phyloP scores from a whole-genome alignment of 805 yeast species.

The Tetrapisispora fleetii region DNA sequence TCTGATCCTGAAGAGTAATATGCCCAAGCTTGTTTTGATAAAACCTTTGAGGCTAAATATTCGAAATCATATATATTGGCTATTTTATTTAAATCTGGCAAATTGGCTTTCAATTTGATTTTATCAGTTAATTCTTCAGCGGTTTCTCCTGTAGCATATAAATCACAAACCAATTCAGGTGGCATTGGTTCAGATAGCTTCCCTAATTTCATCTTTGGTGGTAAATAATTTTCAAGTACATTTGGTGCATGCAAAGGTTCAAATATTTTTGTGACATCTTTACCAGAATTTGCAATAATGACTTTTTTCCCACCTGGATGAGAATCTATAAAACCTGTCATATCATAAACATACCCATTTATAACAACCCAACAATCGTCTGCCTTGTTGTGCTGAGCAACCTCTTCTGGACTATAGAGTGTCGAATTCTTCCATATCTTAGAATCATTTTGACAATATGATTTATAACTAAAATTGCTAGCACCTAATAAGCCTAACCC shows the following conservation, averaged over 20 bases:
- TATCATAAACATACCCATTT: constrained; percentile 69
- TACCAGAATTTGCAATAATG: constrained; percentile 70
- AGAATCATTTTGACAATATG: background rate
- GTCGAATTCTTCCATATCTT: background rate
- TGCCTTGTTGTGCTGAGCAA: constrained; percentile 57
- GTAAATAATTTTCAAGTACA: constrained; percentile 54
- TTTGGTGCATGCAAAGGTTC: constrained; percentile 91
- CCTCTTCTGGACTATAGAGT: constrained; percentile 38
- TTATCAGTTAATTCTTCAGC: constrained; percentile 23
- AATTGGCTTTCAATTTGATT: constrained; percentile 30
- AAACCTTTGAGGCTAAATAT: constrained; percentile 66
- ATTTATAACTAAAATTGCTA: background rate
- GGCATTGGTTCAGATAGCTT: constrained; percentile 33
- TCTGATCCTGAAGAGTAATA: constrained; percentile 88
- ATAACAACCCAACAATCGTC: constrained; percentile 79
- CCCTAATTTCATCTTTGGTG: constrained; percentile 54
- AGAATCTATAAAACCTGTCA: constrained; percentile 57
- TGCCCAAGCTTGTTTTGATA: constrained; percentile 81
- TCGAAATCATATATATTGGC: constrained; percentile 83
- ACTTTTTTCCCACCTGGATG: constrained; percentile 82
- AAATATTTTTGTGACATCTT: constrained; percentile 73
- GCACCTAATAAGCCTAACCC: background rate
- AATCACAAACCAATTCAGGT: constrained; percentile 18
- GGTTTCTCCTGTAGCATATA: constrained; percentile 29
- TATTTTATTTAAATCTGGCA: constrained; percentile 63